Conservation (phyloP, 805 yeast species). For the Cyberlindnera mycetangii region DNA sequence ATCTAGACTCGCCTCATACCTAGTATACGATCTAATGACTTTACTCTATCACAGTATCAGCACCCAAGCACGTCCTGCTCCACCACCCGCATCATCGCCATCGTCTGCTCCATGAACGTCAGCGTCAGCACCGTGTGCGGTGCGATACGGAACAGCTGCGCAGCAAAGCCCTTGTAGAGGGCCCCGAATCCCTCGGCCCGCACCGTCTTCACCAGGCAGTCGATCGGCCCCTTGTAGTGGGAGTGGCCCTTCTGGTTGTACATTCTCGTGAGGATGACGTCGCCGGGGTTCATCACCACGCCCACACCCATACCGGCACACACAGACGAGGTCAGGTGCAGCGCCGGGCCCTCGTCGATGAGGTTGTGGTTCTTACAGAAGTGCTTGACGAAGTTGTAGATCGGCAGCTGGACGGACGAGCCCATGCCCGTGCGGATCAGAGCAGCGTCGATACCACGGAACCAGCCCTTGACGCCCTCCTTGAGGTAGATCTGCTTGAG, state of each 20-base stretch:
- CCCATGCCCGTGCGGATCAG: constrained; percentile 93
- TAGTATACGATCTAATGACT: no score
- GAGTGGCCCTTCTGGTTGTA: constrained; percentile 86
- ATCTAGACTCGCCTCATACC: no score
- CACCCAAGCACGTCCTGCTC: constrained; percentile 24
- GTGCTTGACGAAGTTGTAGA: constrained; percentile 75
- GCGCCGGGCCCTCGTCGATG: constrained; percentile 58
- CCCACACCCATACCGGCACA: constrained; percentile 90
- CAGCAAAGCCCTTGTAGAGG: constrained; percentile 91
- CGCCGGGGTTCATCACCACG: constrained; percentile 96
- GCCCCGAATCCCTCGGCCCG: constrained; percentile 82
- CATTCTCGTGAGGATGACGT: constrained; percentile 89
- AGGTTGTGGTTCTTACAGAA: constrained; percentile 51
- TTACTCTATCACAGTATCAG: no score
- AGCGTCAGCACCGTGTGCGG: constrained; percentile 91
- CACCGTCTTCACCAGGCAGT: constrained; percentile 83
- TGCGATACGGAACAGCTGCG: constrained; percentile 87
- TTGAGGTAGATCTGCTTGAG: constrained; percentile 52
- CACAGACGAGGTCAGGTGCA: constrained; percentile 73
- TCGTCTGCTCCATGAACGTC: constrained; percentile 94
- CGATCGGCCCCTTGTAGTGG: constrained; percentile 81
- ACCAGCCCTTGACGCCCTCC: constrained; percentile 79
- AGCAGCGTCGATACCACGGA: constrained; percentile 93
- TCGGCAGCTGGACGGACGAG: constrained; percentile 91
- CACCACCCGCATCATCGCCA: constrained; percentile 51